Percentiles rank a stretch among this genome's conserved stretches.
phyloP scores from a whole-genome alignment of 1,139 yeast genomes.

The Saccharomyces uvarum region DNA sequence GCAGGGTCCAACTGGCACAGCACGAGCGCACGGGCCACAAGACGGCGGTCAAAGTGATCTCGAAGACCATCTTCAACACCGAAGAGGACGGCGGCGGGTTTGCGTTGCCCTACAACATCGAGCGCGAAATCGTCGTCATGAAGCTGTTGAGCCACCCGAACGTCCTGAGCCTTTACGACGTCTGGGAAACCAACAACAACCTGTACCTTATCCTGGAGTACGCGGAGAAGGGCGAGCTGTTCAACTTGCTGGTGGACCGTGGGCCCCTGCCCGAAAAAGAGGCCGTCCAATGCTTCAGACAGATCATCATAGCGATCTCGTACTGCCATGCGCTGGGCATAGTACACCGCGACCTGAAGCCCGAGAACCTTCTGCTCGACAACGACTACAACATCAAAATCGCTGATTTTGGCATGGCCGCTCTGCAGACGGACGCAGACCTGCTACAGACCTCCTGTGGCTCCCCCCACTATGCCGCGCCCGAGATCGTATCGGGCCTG shows the following conservation, averaged over 20 bases:
- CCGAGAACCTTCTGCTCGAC: constrained; percentile 84
- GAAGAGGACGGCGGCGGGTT: constrained; percentile 27
- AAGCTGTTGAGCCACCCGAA: constrained; percentile 87
- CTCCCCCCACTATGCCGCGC: constrained; percentile 96
- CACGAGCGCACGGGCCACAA: constrained; percentile 76
- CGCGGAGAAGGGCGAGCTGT: constrained; percentile 94
- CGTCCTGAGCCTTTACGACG: constrained; percentile 91
- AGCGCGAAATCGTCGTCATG: constrained; percentile 88
- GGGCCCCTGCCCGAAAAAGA: constrained; percentile 85
- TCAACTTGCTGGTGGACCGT: constrained; percentile 79
- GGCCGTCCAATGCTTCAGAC: constrained; percentile 84
- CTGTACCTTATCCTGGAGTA: constrained; percentile 85
- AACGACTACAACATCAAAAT: constrained; percentile 82
- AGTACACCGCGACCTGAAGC: constrained; percentile 91
- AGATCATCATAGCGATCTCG: constrained; percentile 81
- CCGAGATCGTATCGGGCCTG: constrained; percentile 92
- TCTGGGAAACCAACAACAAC: constrained; percentile 95
- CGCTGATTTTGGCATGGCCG: constrained; percentile 99
- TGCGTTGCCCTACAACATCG: constrained; percentile 79
- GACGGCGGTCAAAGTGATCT: constrained; percentile 95
- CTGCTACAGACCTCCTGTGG: constrained; percentile 93
- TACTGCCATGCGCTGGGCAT: constrained; percentile 92
- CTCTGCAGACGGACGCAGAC: constrained; percentile 77
- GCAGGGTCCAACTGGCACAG: constrained; percentile 86
- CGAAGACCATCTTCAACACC: constrained; percentile 56